Evolutionary conservation across 768 basidiomycete genomes (phyloP), one percentile per base, ranked within the genome.

Genomic region (Boletus rex-veris): DNA sequence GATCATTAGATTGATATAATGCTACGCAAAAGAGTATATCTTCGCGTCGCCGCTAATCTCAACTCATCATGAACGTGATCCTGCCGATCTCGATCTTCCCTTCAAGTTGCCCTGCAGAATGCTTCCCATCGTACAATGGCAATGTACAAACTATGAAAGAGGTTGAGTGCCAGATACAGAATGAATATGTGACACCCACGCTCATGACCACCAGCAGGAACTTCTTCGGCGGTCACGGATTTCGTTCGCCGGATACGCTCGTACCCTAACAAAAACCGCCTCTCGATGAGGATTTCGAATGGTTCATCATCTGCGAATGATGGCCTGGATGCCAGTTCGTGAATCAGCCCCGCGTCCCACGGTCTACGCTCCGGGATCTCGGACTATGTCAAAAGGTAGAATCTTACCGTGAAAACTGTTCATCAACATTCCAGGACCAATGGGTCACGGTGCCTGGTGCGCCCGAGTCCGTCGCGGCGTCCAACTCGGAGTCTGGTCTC

Each of bases 221-320:
- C 24, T 30, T 42, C 21, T n/a, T 51, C 16, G 19, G 48, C 15
- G 21, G 43, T 52, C 52, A 38, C 35, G 11, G 28, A 5, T 26
- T 12, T 45, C 8, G 60, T 62, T 47, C 53, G 53, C 37, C 31
- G 24, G 47, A 62, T 62, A 8, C 57, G 40, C 30, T 46, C 52
- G 19, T 55, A 62, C 28, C 53, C 3, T 14, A 63, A 40, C 48
- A 59, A 19, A 42, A 53, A 53, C 12, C 48, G 48, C 39, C 42
- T 50, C 50, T 55, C 41, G 28, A 63, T 11, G 0, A 40, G 1
- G 31, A 63, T 28, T 28, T 63, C 48, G 18, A 62, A 51, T 16
- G 1, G 1, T 21, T 58, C 52, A 15, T 49, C n/a, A 18, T 36
- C 28, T 19, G 41, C 7, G 1, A 59, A 45, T 12, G 51, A 50